phyloP scores from a whole-genome alignment of 257 asterid genomes.

The Nicotiana obtusifolia region DNA sequence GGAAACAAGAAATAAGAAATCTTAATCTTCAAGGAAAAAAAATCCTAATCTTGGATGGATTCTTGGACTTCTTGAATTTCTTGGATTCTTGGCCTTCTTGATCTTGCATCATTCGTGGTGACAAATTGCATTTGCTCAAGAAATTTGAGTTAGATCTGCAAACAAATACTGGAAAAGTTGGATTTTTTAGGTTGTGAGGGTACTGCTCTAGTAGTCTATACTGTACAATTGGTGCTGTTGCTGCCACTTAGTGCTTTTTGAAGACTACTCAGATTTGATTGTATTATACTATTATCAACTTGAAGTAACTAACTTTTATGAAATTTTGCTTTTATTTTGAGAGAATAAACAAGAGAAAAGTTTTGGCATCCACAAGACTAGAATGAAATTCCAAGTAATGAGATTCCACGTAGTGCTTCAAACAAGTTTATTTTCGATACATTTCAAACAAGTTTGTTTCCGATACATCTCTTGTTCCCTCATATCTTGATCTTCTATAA shows the following conservation, averaged over 20 bases:
- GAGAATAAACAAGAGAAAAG: not conserved
- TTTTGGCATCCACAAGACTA: too few species aligned
- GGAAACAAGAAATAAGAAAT: too few species aligned
- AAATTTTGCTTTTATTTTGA: not conserved
- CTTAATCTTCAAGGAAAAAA: too few species aligned
- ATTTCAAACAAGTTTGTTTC: too few species aligned
- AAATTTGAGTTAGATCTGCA: not conserved
- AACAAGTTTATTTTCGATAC: too few species aligned
- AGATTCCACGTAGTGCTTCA: too few species aligned
- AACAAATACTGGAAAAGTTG: not conserved
- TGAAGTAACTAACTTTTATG: not conserved
- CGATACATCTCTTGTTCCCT: too few species aligned
- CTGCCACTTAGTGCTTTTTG: not conserved
- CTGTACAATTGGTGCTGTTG: not conserved
- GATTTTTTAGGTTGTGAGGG: not conserved
- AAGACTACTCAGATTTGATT: not conserved
- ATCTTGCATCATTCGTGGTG: not conserved
- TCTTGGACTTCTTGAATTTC: too few species aligned
- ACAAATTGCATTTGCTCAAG: not conserved
- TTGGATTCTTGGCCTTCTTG: too few species aligned
- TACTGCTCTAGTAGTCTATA: not conserved
- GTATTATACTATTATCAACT: not conserved
- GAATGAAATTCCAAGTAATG: too few species aligned
- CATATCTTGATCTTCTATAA: too few species aligned
- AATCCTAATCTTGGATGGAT: too few species aligned